phyloP scores from a whole-genome alignment of 2,329 filamentous ascomycete genomes.

The Beauveria caledonica region DNA sequence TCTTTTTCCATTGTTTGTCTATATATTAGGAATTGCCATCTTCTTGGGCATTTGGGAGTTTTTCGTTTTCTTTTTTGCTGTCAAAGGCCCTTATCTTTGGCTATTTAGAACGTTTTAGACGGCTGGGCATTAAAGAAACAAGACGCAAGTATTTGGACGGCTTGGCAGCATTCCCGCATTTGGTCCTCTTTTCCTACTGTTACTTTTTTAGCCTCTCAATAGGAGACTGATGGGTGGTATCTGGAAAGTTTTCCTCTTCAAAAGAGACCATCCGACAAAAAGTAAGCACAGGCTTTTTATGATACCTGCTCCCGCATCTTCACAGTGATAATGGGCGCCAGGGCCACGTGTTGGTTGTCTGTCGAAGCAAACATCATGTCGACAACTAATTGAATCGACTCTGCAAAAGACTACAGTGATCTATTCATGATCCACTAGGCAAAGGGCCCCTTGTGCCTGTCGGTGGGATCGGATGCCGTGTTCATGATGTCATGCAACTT shows the following conservation, averaged over 20 bases:
- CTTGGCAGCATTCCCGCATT: neutral
- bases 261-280: neutral
- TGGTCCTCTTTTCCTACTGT: neutral
- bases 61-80: neutral
- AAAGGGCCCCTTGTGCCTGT: neutral
- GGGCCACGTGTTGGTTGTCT: too few species aligned
- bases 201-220: neutral
- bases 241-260: neutral
- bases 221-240: neutral
- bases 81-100: neutral
- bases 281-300: too few species aligned
- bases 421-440: neutral
- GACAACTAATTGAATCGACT: too few species aligned
- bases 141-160: neutral
- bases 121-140: neutral
- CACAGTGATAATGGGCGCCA: too few species aligned
- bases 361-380: too few species aligned
- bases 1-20: neutral
- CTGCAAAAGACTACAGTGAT: too few species aligned
- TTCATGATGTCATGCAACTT: slow-evolving; percentile 7
- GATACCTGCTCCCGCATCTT: too few species aligned
- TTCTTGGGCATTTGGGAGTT: slow-evolving; percentile 4
- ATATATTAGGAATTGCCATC: neutral
- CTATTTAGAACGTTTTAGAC: slow-evolving; percentile 7
- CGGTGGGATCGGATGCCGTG: neutral